These are phyloP conservation scores for Aspergillus chevalieri DNA, from an alignment of 2,329 filamentous ascomycete genomes.

Conservation along the genomic window DNA sequence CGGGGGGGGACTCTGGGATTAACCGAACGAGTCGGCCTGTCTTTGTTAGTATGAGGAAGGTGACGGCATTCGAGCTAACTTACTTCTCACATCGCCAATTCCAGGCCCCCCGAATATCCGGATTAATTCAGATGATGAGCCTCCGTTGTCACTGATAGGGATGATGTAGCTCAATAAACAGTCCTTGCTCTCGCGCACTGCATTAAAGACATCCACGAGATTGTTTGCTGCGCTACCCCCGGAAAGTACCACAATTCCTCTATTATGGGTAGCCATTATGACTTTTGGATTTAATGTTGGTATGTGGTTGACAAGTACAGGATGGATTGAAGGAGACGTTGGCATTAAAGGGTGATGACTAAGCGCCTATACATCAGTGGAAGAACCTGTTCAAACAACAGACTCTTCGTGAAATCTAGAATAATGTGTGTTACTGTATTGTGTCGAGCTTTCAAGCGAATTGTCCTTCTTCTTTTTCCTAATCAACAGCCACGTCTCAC, in stretches of 20 bases:
- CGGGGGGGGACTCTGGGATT: constrained; percentile 61
- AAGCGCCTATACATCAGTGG: neutral
- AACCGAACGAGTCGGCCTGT: constrained; percentile 80
- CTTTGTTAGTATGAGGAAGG: constrained; percentile 1
- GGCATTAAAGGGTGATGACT: no score
- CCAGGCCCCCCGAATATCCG: constrained; percentile 91
- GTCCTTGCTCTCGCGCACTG: constrained; percentile 56
- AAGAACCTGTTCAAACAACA: neutral
- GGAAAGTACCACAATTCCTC: constrained; percentile 77
- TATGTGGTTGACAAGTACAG: no score
- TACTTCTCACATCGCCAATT: constrained; percentile 70
- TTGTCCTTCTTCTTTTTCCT: no score
- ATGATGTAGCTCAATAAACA: constrained; percentile 78
- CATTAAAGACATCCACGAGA: constrained; percentile 81
- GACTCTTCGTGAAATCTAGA: no score
- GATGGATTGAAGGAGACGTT: no score
- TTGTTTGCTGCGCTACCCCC: constrained; percentile 92
- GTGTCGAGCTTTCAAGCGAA: no score
- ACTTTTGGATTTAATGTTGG: neutral
- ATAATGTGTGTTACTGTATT: no score
- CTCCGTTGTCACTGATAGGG: constrained; percentile 92
- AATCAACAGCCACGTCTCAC: no score
- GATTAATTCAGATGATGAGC: constrained; percentile 87
- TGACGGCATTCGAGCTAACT: constrained; percentile 17
- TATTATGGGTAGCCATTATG: constrained; percentile 13